A percentile compares a stretch with the other conserved stretches of the same genome.
These are phyloP conservation scores for Eragrostis nindensis DNA, from an alignment of 176 grass and related monocot species.

Conservation along the genomic window DNA sequence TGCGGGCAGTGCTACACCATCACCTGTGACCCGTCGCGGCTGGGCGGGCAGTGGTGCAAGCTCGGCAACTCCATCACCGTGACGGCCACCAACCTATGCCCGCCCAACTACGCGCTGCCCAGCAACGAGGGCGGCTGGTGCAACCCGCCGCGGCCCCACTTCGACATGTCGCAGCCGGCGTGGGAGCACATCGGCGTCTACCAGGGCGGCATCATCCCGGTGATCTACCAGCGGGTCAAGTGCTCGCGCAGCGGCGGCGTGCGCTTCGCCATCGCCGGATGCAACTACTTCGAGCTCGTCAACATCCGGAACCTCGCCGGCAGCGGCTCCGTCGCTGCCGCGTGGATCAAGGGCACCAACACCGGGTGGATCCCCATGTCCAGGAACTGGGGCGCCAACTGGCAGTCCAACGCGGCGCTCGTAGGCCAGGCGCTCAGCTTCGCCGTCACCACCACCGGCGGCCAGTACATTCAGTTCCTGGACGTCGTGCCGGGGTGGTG, in stretches of 20 bases:
- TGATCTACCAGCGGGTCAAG: constrained; percentile 53
- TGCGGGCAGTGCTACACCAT: constrained; percentile 64
- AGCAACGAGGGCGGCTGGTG: constrained; percentile 63
- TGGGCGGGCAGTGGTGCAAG: constrained; percentile 29
- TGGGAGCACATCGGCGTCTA: constrained; percentile 46
- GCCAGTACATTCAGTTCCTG: constrained; percentile 46
- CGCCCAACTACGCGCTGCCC: constrained; percentile 56
- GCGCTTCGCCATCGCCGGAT: constrained; percentile 45
- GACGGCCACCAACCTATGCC: constrained; percentile 66
- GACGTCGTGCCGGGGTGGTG: constrained; percentile 41
- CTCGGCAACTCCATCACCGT: constrained; percentile 30
- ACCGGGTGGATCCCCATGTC: constrained; percentile 45
- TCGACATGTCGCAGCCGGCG: constrained; percentile 75
- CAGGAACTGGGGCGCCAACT: constrained; percentile 70
- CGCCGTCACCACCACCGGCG: constrained; percentile 41
- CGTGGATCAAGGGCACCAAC: constrained; percentile 30
- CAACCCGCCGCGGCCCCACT: constrained; percentile 47
- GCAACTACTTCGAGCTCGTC: constrained; percentile 59
- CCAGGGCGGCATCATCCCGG: constrained; percentile 58
- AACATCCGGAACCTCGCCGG: constrained; percentile 58
- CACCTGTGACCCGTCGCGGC: constrained; percentile 14
- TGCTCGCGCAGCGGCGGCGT: constrained; percentile 58
- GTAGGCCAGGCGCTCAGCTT: constrained; percentile 59
- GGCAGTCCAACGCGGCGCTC: constrained; percentile 38
- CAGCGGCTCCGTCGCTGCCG: constrained; percentile 35